phyloP scores from a whole-genome alignment of 2,329 filamentous ascomycete species.

The Nectriaceae sp. region DNA sequence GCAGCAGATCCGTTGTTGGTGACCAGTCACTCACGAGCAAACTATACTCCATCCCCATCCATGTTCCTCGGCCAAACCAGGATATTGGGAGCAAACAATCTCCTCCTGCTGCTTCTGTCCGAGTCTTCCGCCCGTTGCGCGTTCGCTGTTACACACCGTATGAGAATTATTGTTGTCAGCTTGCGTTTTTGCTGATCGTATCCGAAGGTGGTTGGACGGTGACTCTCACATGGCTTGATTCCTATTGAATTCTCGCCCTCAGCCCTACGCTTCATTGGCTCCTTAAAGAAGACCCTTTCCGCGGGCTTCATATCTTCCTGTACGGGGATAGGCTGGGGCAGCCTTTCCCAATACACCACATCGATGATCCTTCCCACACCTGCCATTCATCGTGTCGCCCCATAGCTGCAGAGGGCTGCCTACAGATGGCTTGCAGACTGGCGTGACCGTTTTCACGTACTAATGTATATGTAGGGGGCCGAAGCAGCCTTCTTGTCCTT shows the following conservation, averaged over 20 bases:
- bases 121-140: no score
- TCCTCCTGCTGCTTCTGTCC: background rate
- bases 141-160: no score
- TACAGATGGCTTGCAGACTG: background rate
- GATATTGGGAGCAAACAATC: background rate
- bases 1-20: background rate
- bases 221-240: slow-evolving; percentile 2
- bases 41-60: background rate
- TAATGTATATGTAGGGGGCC: slow-evolving; percentile 29
- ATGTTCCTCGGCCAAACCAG: background rate
- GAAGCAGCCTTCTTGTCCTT: slow-evolving; percentile 19
- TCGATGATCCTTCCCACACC: slow-evolving; percentile 21
- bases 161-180: background rate
- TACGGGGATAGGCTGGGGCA: slow-evolving; percentile 9
- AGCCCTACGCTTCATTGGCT: slow-evolving; percentile 19
- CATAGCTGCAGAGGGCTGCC: slow-evolving; percentile 21
- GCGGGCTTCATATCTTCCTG: slow-evolving; percentile 14
- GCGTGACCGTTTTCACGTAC: background rate
- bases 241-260: slow-evolving; percentile 15
- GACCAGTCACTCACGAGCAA: background rate
- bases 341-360: slow-evolving; percentile 20
- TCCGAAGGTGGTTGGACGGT: slow-evolving; percentile 14
- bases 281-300: slow-evolving; percentile 2
- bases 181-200: slow-evolving; percentile 1
- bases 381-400: slow-evolving; percentile 11